Base-by-base conservation (phyloP, 306 rosid species). In the Trifolium pratense region DNA sequence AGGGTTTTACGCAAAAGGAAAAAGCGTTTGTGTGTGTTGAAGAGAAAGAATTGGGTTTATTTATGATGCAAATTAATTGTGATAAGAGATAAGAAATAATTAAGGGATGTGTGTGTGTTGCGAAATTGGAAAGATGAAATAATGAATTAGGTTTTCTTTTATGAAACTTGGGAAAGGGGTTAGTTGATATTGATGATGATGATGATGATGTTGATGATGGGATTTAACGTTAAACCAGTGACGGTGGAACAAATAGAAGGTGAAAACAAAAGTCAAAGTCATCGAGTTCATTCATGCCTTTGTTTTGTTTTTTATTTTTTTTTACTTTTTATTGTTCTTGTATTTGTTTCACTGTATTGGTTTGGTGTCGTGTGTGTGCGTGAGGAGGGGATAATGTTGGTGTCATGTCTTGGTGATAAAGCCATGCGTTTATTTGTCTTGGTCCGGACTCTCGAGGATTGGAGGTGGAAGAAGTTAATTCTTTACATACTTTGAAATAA, bases 201-300 rank as follows among this genome's bases (percentile, higher is more conserved):
- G 7, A 31, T 36, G 39, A 36, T 32, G 36, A 32, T 6, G 29
- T 1, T 25, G 29, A 32, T 36, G 9, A 36, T 6, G 4, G 43
- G 68, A 40, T 61, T 45, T 67, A 73, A 62, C 15, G 3, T 61
- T 21, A 25, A 61, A 5, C 13, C 40, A 13, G 71, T 8, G 20
- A 56, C 13, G 42, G 80, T 68, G 42, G 43, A 55, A 53, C n/a
- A 26, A 52, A 67, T 2, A 8, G 59, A 64, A 49, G 12, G 63
- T 37, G 12, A 72, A 75, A 61, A 51, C 49, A 66, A 40, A 59
- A 66, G 81, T 70, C 72, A 70, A 70, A 76, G 78, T 66, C 69
- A 75, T 26, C 68, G 49, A 75, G 66, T 69, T 71, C 46, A 60
- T 63, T 67, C n/a, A n/a, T n/a, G n/a, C n/a, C n/a, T n/a, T n/a